Evolutionary conservation across 768 basidiomycete genomes (phyloP).

Genomic region (Filobasidium floriforme): DNA sequence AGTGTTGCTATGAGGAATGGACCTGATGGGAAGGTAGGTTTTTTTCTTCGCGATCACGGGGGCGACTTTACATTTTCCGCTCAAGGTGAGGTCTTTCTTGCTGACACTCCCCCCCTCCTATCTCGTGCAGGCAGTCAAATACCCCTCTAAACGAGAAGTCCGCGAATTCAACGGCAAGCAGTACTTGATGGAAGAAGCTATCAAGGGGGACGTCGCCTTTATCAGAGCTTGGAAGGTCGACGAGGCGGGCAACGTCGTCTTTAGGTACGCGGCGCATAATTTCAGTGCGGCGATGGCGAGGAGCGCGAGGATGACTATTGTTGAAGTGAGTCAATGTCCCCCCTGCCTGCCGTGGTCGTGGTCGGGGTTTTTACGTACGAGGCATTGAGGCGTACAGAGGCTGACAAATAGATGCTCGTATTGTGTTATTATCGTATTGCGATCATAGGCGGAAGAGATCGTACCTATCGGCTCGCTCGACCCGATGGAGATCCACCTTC

Average conservation of each 20-base stretch:
- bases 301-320: constrained; percentile 79
- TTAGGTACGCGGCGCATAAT: constrained; percentile 82
- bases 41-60: too few species aligned
- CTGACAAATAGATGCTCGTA: background rate
- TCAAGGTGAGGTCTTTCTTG: too few species aligned
- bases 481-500: constrained; percentile 61
- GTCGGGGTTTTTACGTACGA: too few species aligned
- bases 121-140: constrained; percentile 6
- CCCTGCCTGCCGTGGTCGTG: too few species aligned
- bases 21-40: constrained; percentile 22
- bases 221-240: constrained; percentile 88
- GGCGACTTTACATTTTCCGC: too few species aligned
- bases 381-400: background rate
- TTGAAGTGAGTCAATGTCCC: constrained; percentile 75
- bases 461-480: constrained; percentile 74
- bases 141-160: constrained; percentile 57
- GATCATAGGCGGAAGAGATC: constrained; percentile 84
- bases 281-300: constrained; percentile 81
- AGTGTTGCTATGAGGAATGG: constrained; percentile 23
- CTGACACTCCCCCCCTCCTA: background rate
- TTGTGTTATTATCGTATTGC: too few species aligned
- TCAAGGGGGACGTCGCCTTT: constrained; percentile 57
- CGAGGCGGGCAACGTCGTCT: constrained; percentile 81
- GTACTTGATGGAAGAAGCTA: constrained; percentile 73
- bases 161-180: constrained; percentile 69